Evolutionary conservation across 768 basidiomycete species (phyloP).

Genomic region (Symmetrospora coprosmae): DNA sequence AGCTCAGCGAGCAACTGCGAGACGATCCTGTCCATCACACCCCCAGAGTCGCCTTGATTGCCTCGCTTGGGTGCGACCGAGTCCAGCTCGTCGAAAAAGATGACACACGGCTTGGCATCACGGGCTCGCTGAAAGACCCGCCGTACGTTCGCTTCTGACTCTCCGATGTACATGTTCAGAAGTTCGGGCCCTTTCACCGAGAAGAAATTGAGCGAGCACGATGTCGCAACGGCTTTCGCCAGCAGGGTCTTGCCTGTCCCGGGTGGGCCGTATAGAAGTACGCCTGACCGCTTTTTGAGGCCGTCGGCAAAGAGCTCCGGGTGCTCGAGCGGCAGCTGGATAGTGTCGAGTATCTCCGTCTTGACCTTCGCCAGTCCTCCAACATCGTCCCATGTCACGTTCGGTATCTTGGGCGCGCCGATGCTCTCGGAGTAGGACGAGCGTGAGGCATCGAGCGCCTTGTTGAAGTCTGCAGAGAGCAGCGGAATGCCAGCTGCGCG

Average conservation of each 20-base stretch:
- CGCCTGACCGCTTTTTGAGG: conserved; percentile 87
- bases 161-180: conserved; percentile 89
- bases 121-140: conserved; percentile 71
- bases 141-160: conserved; percentile 82
- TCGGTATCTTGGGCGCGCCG: conserved; percentile 92
- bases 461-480: conserved; percentile 52
- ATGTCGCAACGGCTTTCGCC: conserved; percentile 83
- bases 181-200: conserved; percentile 92
- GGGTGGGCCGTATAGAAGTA: conserved; percentile 85
- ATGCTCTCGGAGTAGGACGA: conserved; percentile 76
- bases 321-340: conserved; percentile 72
- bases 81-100: conserved; percentile 91
- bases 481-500: conserved; percentile 38
- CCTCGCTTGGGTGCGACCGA: conserved; percentile 70
- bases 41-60: conserved; percentile 78
- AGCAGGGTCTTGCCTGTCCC: conserved; percentile 97
- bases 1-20: conserved; percentile 84
- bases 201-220: conserved; percentile 71
- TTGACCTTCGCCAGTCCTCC: conserved; percentile 81
- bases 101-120: conserved; percentile 58
- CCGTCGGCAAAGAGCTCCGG: conserved; percentile 71
- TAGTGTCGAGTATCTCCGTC: conserved; percentile 83
- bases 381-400: conserved; percentile 91
- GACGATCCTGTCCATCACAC: conserved; percentile 91
- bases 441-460: conserved; percentile 57